Evolutionary conservation across 1,139 yeast genomes (phyloP).

Genomic region (Candida tetrigidarum): DNA sequence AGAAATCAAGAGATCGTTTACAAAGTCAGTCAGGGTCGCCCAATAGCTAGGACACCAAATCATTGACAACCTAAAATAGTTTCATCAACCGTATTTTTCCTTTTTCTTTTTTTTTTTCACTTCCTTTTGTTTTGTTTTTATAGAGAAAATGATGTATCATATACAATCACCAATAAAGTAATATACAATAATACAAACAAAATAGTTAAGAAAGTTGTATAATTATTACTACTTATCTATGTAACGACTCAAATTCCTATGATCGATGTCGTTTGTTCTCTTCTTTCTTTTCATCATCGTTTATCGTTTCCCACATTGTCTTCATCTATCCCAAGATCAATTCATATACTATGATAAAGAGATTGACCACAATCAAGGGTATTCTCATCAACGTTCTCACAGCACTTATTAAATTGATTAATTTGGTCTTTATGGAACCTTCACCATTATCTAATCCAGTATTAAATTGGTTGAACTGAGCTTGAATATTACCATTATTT

Average conservation of each 20-base stretch:
- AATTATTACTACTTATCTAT: neutral
- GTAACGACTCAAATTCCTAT: neutral
- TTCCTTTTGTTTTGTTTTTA: no score
- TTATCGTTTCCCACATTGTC: no score
- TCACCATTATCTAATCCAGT: slow-evolving; percentile 27
- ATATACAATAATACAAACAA: neutral
- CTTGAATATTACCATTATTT: slow-evolving; percentile 17
- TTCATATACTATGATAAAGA: slow-evolving; percentile 45
- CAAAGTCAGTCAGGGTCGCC: slow-evolving; percentile 36
- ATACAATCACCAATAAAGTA: neutral
- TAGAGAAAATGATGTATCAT: neutral
- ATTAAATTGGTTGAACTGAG: slow-evolving; percentile 34
- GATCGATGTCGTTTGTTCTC: neutral
- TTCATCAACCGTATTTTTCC: neutral
- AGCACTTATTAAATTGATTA: slow-evolving; percentile 49
- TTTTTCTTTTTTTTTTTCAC: no score
- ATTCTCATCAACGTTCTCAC: slow-evolving; percentile 50
- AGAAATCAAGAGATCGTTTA: slow-evolving; percentile 80
- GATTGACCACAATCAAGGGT: slow-evolving; percentile 47
- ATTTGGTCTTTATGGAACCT: slow-evolving; percentile 38
- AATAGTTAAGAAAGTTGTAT: neutral
- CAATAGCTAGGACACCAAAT: slow-evolving; percentile 7
- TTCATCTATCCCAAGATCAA: slow-evolving; percentile 42
- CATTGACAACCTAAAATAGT: no score
- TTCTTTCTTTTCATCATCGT: neutral